Percentiles rank a stretch among this genome's conserved stretches.
phyloP scores from a whole-genome alignment of 306 rosid genomes.

The Vigna unguiculata region DNA sequence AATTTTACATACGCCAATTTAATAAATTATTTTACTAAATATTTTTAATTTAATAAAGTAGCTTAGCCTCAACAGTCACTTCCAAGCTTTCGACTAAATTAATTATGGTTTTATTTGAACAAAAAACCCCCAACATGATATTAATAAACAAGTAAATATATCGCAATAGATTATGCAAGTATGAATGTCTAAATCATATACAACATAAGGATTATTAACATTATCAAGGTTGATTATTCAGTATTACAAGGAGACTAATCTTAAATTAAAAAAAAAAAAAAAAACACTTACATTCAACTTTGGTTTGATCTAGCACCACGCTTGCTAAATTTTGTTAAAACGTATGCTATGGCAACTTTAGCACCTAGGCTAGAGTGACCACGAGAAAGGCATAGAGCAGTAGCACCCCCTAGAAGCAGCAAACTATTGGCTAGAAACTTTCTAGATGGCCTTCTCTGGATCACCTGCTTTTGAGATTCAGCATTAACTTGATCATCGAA shows the following conservation, averaged over 20 bases:
- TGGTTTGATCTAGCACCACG: conserved; percentile 54
- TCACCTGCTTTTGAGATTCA: conserved; percentile 43
- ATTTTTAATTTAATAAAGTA: too few relatives aligned
- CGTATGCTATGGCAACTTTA: conserved; percentile 81
- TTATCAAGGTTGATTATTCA: conserved; percentile 2
- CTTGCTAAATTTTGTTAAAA: conserved; percentile 70
- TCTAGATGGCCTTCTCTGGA: conserved; percentile 59
- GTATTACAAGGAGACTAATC: not conserved
- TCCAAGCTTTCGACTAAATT: too few relatives aligned
- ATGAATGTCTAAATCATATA: not conserved
- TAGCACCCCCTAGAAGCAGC: conserved; percentile 76
- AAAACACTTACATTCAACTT: conserved; percentile 6
- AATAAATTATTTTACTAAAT: too few relatives aligned
- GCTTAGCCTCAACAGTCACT: too few relatives aligned
- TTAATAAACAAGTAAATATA: too few relatives aligned
- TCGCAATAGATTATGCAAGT: not conserved
- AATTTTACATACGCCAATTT: too few relatives aligned
- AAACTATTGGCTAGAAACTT: conserved; percentile 75
- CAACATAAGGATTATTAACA: not conserved
- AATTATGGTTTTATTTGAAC: too few relatives aligned
- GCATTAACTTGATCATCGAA: conserved; percentile 37
- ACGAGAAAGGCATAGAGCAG: conserved; percentile 72
- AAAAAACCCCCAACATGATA: too few relatives aligned
- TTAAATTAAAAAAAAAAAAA: not conserved
- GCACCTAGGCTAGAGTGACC: conserved; percentile 89